A percentile compares a stretch with the other conserved stretches of the same genome.
These are phyloP conservation scores for Fallopia convolvulus DNA, from an alignment of 148 eudicot species.

Conservation along the genomic window DNA sequence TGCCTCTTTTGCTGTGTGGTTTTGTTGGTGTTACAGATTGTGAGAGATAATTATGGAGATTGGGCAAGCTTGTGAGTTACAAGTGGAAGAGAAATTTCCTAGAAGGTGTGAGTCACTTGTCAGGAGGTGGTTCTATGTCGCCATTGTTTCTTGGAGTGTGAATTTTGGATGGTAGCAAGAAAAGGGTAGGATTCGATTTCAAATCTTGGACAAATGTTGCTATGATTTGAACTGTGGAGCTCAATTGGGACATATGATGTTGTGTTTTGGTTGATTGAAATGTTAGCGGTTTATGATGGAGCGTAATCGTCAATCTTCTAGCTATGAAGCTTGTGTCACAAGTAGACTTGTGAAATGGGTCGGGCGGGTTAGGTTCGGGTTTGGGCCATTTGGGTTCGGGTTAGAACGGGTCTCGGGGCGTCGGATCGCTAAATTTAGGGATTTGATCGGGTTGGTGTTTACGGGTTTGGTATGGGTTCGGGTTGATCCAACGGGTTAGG, in stretches of 20 bases:
- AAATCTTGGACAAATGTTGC: background rate
- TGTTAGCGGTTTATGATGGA: background rate
- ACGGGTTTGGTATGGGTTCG: too few species aligned
- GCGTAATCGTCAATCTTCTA: background rate
- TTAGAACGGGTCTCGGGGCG: too few species aligned
- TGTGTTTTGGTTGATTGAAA: background rate
- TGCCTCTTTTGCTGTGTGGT: background rate
- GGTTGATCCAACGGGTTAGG: too few species aligned
- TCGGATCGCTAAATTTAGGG: too few species aligned
- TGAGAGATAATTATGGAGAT: background rate
- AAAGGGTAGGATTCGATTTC: background rate
- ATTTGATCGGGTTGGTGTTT: too few species aligned
- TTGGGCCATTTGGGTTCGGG: too few species aligned
- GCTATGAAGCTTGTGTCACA: background rate
- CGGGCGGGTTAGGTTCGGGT: too few species aligned
- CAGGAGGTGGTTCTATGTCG: background rate
- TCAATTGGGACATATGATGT: background rate
- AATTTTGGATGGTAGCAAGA: background rate
- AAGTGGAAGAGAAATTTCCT: conserved; percentile 9
- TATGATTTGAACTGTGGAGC: background rate
- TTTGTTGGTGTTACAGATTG: background rate
- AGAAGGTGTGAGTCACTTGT: background rate
- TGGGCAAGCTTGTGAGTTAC: conserved; percentile 1
- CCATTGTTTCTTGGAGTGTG: background rate
- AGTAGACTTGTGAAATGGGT: too few species aligned